Evolutionary conservation across 2,329 filamentous ascomycete species (phyloP).

Genomic region (Pezicula neosporulosa): DNA sequence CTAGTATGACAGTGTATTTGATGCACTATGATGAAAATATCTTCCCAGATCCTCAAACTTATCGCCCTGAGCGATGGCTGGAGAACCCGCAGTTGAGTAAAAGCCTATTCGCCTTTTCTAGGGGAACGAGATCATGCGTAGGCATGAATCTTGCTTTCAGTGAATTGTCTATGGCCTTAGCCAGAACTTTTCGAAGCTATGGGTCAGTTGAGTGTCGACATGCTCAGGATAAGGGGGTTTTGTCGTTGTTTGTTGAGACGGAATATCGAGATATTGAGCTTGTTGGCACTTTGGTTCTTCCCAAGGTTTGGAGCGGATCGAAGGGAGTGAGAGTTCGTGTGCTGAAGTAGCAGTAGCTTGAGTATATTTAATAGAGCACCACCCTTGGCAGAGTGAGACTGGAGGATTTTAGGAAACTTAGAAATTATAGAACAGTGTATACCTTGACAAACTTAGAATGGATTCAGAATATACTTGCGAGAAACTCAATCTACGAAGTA

Average conservation of each 20-base stretch:
- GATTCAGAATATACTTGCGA: too few species aligned
- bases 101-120: neutral
- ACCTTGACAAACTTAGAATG: too few species aligned
- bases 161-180: neutral
- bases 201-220: neutral
- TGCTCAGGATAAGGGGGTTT: neutral
- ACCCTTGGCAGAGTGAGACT: neutral
- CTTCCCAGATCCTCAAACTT: neutral
- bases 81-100: neutral
- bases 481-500: too few species aligned
- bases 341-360: neutral
- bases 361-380: neutral
- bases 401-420: neutral
- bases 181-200: neutral
- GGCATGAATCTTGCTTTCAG: neutral
- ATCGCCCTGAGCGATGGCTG: neutral
- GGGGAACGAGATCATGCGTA: neutral
- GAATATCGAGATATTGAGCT: neutral
- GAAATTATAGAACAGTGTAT: too few species aligned
- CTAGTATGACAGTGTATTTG: neutral
- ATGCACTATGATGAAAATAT: neutral
- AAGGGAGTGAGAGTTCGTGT: neutral
- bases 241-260: slow-evolving; percentile 1
- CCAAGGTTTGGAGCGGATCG: neutral
- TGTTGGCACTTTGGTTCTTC: neutral